Evolutionary conservation across 495 filamentous ascomycete genomes (phyloP).

Genomic region (Staphylotrichum tortipilum): DNA sequence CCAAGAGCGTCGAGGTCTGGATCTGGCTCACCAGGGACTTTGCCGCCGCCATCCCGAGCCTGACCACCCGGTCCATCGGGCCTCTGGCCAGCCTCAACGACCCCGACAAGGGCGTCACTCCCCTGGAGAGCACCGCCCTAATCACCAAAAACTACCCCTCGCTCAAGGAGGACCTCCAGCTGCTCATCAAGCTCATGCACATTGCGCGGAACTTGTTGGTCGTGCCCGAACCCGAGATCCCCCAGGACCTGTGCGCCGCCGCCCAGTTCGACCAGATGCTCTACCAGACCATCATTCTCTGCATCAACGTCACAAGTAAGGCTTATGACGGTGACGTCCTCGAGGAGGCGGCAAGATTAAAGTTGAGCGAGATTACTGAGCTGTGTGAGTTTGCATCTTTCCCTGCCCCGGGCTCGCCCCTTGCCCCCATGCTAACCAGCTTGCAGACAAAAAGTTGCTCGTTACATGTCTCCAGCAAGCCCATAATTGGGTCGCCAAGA

Average conservation of each 20-base stretch:
- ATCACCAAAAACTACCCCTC: slow-evolving; percentile 69
- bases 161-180: slow-evolving; percentile 71
- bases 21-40: slow-evolving; percentile 47
- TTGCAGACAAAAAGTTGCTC: slow-evolving; percentile 71
- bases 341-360: slow-evolving; percentile 46
- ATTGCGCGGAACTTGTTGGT: slow-evolving; percentile 80
- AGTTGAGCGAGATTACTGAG: slow-evolving; percentile 47
- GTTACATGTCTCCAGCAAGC: slow-evolving; percentile 84
- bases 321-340: slow-evolving; percentile 84
- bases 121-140: slow-evolving; percentile 54
- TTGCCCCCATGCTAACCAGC: slow-evolving; percentile 15
- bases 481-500: slow-evolving; percentile 86
- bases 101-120: slow-evolving; percentile 46
- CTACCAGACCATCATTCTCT: slow-evolving; percentile 72
- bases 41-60: slow-evolving; percentile 28
- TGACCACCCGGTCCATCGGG: slow-evolving; percentile 31
- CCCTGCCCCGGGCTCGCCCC: not conserved
- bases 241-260: slow-evolving; percentile 78
- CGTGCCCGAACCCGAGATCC: slow-evolving; percentile 59
- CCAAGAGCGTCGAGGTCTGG: slow-evolving; percentile 58
- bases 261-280: slow-evolving; percentile 73
- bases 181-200: slow-evolving; percentile 74
- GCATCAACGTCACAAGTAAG: slow-evolving; percentile 78
- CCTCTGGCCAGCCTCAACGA: slow-evolving; percentile 26
- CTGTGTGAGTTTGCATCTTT: slow-evolving; percentile 32